Evolutionary conservation across 768 basidiomycete species (phyloP).

Genomic region (Leucosporidium yakuticum): DNA sequence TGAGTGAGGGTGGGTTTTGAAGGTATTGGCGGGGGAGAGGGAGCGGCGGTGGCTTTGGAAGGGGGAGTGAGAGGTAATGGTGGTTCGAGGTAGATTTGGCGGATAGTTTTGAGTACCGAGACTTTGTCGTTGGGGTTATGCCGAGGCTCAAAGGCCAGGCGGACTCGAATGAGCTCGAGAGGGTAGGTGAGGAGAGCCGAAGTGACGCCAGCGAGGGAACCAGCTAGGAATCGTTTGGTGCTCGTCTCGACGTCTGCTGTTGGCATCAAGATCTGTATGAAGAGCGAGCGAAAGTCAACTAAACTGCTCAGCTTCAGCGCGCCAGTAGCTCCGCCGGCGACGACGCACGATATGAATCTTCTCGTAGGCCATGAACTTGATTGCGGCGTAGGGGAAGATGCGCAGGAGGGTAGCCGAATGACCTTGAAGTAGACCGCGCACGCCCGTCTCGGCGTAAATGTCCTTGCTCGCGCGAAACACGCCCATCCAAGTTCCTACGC

Average conservation of each 20-base stretch:
- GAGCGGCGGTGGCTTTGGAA: slow-evolving; percentile 28
- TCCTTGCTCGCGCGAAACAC: slow-evolving; percentile 64
- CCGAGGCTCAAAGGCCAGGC: slow-evolving; percentile 78
- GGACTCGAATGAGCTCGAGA: slow-evolving; percentile 87
- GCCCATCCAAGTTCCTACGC: slow-evolving; percentile 76
- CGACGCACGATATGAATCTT: slow-evolving; percentile 63
- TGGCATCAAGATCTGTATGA: slow-evolving; percentile 71
- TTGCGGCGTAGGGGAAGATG: slow-evolving; percentile 92
- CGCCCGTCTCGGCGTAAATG: slow-evolving; percentile 56
- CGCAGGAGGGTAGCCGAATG: slow-evolving; percentile 91
- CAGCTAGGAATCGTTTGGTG: slow-evolving; percentile 70
- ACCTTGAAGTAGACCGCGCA: slow-evolving; percentile 83
- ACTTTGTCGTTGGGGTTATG: slow-evolving; percentile 49
- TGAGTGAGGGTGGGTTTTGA: slow-evolving; percentile 71
- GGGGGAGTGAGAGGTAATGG: slow-evolving; percentile 36
- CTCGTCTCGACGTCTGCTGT: slow-evolving; percentile 71
- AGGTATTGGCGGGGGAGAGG: slow-evolving; percentile 40
- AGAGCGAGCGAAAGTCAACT: background rate
- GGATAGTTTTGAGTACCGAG: slow-evolving; percentile 52
- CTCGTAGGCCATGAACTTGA: slow-evolving; percentile 97
- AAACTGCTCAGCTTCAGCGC: background rate
- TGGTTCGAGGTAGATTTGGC: slow-evolving; percentile 62
- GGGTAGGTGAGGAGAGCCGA: slow-evolving; percentile 93
- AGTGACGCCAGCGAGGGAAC: slow-evolving; percentile 54
- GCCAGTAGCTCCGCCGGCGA: background rate